A percentile compares a stretch with the other conserved stretches of the same genome.
phyloP scores from a whole-genome alignment of 1,284 basidiomycete genomes.

The Tilletia walkeri region DNA sequence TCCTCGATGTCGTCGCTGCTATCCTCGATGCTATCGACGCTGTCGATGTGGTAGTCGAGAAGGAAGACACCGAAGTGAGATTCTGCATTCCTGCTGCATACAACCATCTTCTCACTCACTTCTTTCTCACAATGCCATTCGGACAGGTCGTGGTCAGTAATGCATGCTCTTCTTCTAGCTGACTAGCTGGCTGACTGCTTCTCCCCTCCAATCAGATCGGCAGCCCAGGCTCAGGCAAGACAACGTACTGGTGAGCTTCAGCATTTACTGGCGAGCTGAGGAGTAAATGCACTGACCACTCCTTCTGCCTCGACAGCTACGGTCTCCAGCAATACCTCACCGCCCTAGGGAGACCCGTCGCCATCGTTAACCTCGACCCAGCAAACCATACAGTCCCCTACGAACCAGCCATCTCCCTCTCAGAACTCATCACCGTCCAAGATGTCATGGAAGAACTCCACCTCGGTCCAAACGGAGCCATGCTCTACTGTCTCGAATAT shows the following conservation, averaged over 20 bases:
- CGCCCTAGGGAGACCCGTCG: constrained; percentile 78
- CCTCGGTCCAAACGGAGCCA: constrained; percentile 92
- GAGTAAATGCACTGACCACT: background rate
- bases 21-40: too few relatives aligned
- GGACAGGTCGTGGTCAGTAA: constrained; percentile 32
- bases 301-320: background rate
- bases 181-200: too few relatives aligned
- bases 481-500: constrained; percentile 97
- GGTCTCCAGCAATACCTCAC: constrained; percentile 66
- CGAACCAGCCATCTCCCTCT: constrained; percentile 81
- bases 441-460: constrained; percentile 82
- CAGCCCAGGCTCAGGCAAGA: constrained; percentile 50
- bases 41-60: too few relatives aligned
- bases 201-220: constrained; percentile 28
- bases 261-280: background rate
- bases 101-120: background rate
- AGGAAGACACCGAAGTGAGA: too few relatives aligned
- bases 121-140: constrained; percentile 31
- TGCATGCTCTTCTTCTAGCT: too few relatives aligned
- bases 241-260: constrained; percentile 41
- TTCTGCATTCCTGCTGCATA: too few relatives aligned
- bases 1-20: too few relatives aligned
- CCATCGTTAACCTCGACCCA: constrained; percentile 91
- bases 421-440: constrained; percentile 79
- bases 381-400: constrained; percentile 89